Percentiles rank a stretch among this genome's conserved stretches.
phyloP scores from a whole-genome alignment of 2,329 filamentous ascomycete genomes.

The Grosmannia clavigera region DNA sequence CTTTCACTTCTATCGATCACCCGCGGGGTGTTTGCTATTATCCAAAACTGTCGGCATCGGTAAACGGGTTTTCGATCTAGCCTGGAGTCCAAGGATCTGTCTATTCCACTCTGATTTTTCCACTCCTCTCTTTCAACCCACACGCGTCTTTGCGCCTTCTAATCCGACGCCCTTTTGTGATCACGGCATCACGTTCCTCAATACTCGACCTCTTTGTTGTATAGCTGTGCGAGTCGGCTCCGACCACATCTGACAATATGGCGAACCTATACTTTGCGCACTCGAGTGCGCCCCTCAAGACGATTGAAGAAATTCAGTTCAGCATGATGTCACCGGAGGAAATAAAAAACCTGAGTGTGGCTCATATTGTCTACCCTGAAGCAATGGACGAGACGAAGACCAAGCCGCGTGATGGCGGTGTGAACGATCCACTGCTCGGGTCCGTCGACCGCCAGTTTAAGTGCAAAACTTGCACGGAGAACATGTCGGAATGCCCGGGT shows the following conservation, averaged over 20 bases:
- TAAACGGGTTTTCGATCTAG: not conserved
- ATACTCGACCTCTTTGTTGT: not conserved
- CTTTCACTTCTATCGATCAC: not conserved
- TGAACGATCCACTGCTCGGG: constrained; percentile 91
- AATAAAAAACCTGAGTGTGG: constrained; percentile 98
- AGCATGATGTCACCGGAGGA: constrained; percentile 95
- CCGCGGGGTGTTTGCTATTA: not conserved
- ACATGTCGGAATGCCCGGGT: constrained; percentile 90
- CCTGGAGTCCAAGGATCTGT: not conserved
- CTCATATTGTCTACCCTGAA: constrained; percentile 94
- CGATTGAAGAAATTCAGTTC: constrained; percentile 98
- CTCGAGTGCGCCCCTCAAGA: constrained; percentile 92
- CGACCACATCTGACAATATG: constrained; percentile 49
- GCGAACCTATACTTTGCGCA: constrained; percentile 83
- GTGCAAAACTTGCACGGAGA: constrained; percentile 92
- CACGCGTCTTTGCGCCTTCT: not conserved
- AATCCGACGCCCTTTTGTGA: not conserved
- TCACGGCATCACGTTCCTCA: not conserved
- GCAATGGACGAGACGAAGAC: constrained; percentile 96
- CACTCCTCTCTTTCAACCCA: not conserved
- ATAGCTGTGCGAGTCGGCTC: not conserved
- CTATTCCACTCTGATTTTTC: not conserved
- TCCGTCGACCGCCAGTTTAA: constrained; percentile 93
- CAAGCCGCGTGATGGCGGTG: constrained; percentile 77
- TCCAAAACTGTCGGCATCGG: not conserved